phyloP scores from a whole-genome alignment of 352 stramenopile genomes.

The Globisporangium cederbergense region DNA sequence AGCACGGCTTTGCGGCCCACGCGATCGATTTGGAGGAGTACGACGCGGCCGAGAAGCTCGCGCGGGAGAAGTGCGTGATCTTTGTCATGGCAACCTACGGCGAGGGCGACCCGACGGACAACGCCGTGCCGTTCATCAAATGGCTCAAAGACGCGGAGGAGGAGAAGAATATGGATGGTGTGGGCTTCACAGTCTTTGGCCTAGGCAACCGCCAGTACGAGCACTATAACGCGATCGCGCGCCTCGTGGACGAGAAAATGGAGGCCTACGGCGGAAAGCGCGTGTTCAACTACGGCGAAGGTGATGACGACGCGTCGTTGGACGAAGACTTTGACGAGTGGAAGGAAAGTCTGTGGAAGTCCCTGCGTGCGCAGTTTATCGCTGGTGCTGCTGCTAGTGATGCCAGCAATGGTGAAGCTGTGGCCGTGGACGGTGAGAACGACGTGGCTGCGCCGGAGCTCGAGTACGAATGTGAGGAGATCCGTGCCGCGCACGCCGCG shows the following conservation, averaged over 20 bases:
- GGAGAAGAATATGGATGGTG: slow-evolving; percentile 36
- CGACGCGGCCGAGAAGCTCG: slow-evolving; percentile 55
- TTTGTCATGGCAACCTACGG: slow-evolving; percentile 98
- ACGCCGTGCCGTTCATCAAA: slow-evolving; percentile 92
- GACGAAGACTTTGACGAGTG: slow-evolving; percentile 93
- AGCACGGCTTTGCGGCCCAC: slow-evolving; percentile 83
- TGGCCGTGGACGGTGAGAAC: slow-evolving; percentile 1
- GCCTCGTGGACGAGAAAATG: slow-evolving; percentile 89
- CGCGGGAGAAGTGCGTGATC: slow-evolving; percentile 70
- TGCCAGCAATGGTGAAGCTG: slow-evolving; percentile 5
- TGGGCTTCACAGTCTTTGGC: slow-evolving; percentile 96
- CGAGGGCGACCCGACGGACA: slow-evolving; percentile 98
- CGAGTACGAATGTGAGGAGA: slow-evolving; percentile 57
- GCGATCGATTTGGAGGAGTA: slow-evolving; percentile 96
- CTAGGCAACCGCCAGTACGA: slow-evolving; percentile 98
- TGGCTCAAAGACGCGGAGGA: slow-evolving; percentile 82
- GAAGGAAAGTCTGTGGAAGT: slow-evolving; percentile 92
- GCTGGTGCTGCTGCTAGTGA: slow-evolving; percentile 22
- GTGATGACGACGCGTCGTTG: slow-evolving; percentile 95
- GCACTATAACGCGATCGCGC: slow-evolving; percentile 96
- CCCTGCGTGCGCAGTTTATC: slow-evolving; percentile 63
- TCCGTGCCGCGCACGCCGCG: slow-evolving; percentile 25
- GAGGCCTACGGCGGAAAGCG: slow-evolving; percentile 77
- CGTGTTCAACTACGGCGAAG: slow-evolving; percentile 90
- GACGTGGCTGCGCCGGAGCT: slow-evolving; percentile 40